Percentiles rank a stretch among this genome's conserved stretches.
Evolutionary conservation across 257 asterid species (phyloP).

Genomic region (Solanum paucissectum): DNA sequence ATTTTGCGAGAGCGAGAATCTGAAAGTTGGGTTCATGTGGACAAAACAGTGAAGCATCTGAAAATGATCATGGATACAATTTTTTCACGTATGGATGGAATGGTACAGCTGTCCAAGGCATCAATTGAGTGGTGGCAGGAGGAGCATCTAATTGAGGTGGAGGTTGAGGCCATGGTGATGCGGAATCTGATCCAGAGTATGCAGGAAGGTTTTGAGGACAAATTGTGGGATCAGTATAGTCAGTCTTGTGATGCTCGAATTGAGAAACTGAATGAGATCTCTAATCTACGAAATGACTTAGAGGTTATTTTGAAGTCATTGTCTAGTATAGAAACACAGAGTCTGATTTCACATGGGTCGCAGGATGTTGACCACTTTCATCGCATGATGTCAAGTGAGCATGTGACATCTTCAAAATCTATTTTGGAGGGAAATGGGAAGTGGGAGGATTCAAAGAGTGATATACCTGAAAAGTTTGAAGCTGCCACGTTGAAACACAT

Average conservation of each 20-base stretch:
- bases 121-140: constrained; percentile 30
- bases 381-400: constrained; percentile 29
- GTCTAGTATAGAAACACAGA: constrained; percentile 36
- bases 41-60: constrained; percentile 31
- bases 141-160: constrained; percentile 24
- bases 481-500: constrained; percentile 50
- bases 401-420: constrained; percentile 15
- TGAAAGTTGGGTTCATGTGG: constrained; percentile 28
- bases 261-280: constrained; percentile 51
- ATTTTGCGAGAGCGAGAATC: constrained; percentile 35
- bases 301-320: constrained; percentile 52
- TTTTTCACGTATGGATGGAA: constrained; percentile 24
- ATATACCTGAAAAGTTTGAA: constrained; percentile 48
- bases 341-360: constrained; percentile 46
- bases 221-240: constrained; percentile 28
- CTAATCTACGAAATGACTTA: constrained; percentile 40
- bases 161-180: constrained; percentile 47
- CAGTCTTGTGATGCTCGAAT: constrained; percentile 27
- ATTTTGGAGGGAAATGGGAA: constrained; percentile 45
- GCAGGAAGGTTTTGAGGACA: constrained; percentile 36
- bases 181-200: constrained; percentile 29
- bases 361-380: constrained; percentile 47
- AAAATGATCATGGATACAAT: constrained; percentile 29
- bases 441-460: constrained; percentile 26
- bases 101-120: constrained; percentile 22